Base-by-base conservation (phyloP, 225 moss, liverwort and hornwort species). In the Physcomitrellopsis africana region DNA sequence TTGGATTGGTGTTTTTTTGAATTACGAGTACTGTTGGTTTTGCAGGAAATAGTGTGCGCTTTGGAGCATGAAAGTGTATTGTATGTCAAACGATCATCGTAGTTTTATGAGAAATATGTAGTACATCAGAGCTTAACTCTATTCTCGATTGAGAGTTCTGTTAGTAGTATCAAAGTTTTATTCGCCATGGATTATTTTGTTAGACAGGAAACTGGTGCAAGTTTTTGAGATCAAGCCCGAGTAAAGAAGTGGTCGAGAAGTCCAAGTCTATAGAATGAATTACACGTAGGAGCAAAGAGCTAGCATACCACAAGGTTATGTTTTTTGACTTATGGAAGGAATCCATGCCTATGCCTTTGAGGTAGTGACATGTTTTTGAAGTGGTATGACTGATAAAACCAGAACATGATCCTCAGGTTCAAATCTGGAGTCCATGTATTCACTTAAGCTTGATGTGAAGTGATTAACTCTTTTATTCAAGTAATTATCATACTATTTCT, bases 31-130 rank as follows among this genome's bases (percentile, higher is more conserved):
- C 61, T 66, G 67, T 23, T 65, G 61, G 18, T 68, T 65, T 82
- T 77, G 86, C 92, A 96, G 93, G 89, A 93, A 77, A 85, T 96
- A 67, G 76, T 96, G 10, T 96, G 96, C 79, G 93, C 90, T 45
- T 81, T 93, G 78, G 93, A 96, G 79, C 87, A 86, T 79, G 93
- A 93, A 65, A 90, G 93, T 59, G 80, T 96, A 47, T 55, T 92
- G 68, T 93, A 86, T 72, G 70, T 92, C 32, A 89, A 89, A 79
- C 87, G 96, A 77, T 80, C 87, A 44, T 84, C 88, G 7, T 88
- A 88, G 73, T 27, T 65, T 49, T 55, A 22, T 12, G 49, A 56
- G 48, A 16, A 51, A 63, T 64, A 8, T 23, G 11, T 29, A 52
- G 18, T 11, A 55, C 15, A 48, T 19, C 17, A 11, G 23, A 44